Evolutionary conservation across 2,329 filamentous ascomycete genomes (phyloP).

Genomic region (Nemania serpens): DNA sequence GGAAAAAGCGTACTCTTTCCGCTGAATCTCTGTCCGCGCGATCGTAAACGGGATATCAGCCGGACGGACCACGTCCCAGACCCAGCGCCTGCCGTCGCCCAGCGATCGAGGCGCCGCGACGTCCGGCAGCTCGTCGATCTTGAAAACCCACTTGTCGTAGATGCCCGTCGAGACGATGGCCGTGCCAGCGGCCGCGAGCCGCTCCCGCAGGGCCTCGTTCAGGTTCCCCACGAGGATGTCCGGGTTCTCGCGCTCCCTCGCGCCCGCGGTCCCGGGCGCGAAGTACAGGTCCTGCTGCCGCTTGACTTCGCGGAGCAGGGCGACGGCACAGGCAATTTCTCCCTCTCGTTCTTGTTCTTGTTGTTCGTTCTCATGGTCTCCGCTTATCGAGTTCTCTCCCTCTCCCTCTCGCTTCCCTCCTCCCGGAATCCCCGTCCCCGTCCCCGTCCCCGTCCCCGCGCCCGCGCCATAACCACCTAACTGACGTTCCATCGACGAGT

Average conservation of each 20-base stretch:
- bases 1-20: constrained; percentile 51
- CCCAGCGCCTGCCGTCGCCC: constrained; percentile 4
- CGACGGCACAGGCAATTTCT: constrained; percentile 14
- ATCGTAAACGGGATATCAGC: constrained; percentile 62
- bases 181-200: constrained; percentile 38
- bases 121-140: constrained; percentile 49
- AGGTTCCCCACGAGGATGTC: constrained; percentile 49
- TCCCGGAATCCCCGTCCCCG: neutral
- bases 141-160: constrained; percentile 65
- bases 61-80: constrained; percentile 58
- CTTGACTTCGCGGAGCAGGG: constrained; percentile 31
- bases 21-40: constrained; percentile 59
- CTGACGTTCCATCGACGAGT: constrained; percentile 53
- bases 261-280: constrained; percentile 25
- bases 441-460: constrained; percentile 25
- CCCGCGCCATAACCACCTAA: neutral
- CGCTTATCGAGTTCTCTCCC: too few species aligned
- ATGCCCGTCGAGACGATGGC: constrained; percentile 36
- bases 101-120: constrained; percentile 27
- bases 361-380: too few species aligned
- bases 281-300: constrained; percentile 33
- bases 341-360: neutral
- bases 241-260: constrained; percentile 38
- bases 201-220: constrained; percentile 43
- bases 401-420: too few species aligned